These are phyloP conservation scores for Lactifluus hygrophoroides DNA, from an alignment of 768 basidiomycete genomes.

Conservation along the genomic window DNA sequence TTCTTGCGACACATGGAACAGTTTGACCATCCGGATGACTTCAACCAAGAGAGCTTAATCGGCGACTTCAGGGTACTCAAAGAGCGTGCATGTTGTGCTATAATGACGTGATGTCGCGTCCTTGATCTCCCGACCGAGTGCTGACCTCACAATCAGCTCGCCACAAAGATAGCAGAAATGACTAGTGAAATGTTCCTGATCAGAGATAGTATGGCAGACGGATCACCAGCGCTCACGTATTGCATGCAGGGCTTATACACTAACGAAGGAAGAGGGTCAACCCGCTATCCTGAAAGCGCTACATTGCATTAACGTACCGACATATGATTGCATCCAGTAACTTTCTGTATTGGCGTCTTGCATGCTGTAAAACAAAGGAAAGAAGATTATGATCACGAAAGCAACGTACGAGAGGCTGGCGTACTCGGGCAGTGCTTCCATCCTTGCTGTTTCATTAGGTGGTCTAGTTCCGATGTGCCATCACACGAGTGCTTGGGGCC, in stretches of 20 bases:
- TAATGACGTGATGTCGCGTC: constrained; percentile 29
- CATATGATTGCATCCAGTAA: constrained; percentile 52
- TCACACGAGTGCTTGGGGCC: constrained; percentile 27
- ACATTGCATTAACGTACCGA: constrained; percentile 31
- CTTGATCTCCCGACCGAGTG: constrained; percentile 27
- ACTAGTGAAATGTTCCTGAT: constrained; percentile 9
- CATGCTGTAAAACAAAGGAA: constrained; percentile 30
- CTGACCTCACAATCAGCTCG: constrained; percentile 36
- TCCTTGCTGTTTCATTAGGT: constrained; percentile 25
- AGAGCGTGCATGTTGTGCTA: constrained; percentile 26
- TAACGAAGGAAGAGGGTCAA: constrained; percentile 18
- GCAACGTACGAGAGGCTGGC: neutral
- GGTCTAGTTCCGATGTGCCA: constrained; percentile 27
- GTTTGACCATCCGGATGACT: neutral
- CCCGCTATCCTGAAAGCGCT: neutral
- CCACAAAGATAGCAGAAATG: constrained; percentile 52
- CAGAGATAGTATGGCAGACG: neutral
- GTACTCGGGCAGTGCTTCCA: constrained; percentile 31
- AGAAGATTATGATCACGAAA: neutral
- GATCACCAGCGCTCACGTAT: constrained; percentile 27
- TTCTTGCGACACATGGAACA: neutral
- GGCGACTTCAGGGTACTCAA: constrained; percentile 22
- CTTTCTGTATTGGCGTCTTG: constrained; percentile 42
- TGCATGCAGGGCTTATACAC: constrained; percentile 51
- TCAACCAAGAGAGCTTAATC: too few species aligned